A percentile compares a stretch with the other conserved stretches of the same genome.
Conservation (phyloP, 2,329 filamentous ascomycete genomes). For the Cladosporium colombiae region DNA sequence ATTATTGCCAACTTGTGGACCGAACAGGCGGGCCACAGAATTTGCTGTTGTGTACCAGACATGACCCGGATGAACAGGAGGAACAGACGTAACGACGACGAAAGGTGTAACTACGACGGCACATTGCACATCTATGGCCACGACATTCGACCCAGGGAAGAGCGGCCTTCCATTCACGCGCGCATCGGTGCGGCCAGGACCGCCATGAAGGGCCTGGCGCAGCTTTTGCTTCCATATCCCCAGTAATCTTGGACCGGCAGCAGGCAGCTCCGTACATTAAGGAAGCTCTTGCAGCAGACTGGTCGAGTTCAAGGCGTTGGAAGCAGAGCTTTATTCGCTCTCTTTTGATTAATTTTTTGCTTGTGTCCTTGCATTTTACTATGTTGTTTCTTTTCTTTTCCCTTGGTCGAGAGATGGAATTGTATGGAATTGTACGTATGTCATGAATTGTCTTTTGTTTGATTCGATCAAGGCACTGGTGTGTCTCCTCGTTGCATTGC, state of each 20-base stretch:
- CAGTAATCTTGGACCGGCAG: not conserved
- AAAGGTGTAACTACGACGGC: constrained; percentile 4
- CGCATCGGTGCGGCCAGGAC: not conserved
- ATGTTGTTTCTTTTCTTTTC: not conserved
- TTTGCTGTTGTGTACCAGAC: constrained; percentile 15
- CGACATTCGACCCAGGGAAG: not conserved
- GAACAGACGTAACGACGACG: not conserved
- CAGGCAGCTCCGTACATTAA: not conserved
- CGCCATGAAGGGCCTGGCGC: not conserved
- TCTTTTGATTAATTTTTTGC: not conserved
- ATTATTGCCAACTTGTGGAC: constrained; percentile 3
- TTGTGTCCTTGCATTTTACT: not conserved
- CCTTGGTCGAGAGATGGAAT: not conserved
- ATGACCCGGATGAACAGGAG: constrained; percentile 12
- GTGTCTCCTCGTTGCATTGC: not conserved
- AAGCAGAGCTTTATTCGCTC: not conserved
- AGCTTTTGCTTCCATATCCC: not conserved
- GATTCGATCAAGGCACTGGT: not conserved
- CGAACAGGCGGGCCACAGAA: not conserved
- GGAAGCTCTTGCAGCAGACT: not conserved
- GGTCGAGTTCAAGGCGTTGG: not conserved
- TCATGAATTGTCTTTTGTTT: not conserved
- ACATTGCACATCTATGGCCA: not conserved
- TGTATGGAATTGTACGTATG: constrained; percentile 5
- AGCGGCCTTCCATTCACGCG: not conserved